Evolutionary conservation across 352 stramenopile species (phyloP), one percentile per base, ranked within the genome.

Genomic region (Globisporangium recalcitrans): DNA sequence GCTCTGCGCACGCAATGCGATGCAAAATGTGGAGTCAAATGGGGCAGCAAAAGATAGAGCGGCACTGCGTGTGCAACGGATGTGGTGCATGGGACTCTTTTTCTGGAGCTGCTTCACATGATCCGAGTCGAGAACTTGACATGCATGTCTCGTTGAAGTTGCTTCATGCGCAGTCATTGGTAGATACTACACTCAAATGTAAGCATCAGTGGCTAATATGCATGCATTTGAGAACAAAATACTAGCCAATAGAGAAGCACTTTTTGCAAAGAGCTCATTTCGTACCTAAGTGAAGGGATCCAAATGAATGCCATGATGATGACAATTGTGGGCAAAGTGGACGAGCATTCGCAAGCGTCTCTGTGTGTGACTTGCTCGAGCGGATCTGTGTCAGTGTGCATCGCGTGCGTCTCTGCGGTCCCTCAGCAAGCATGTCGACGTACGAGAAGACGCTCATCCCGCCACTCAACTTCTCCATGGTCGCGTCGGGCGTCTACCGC

Each of bases 391-490:
- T 26, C 11, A 32, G 29, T 34, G n/a, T 32, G 13, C 19, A 19
- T 58, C 32, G 11, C 27, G 24, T 53, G 13, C 16, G 22, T 36
- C 26, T 38, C 16, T 29, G 26, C 26, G 7, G 11, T 1, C 9
- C 16, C 8, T 16, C 5, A 40, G 3, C 47, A n/a, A 46, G 32
- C 26, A 91, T 93, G 85, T 90, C 82, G 49, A 80, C 80, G 58
- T 93, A 95, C 69, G 86, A 93, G 70, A 93, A 91, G 75, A 93
- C 81, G 61, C 73, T 93, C 60, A 95, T 95, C 63, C 83, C 87
- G 62, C 88, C 88, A 65, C 80, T 95, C 58, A 96, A 96, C 69
- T 96, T 95, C 68, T 92, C 85, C 49, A 93, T 95, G 82, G 86
- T 96, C 56, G 81, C 86, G 48, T 87, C 80, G 29, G 88, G 86